Evolutionary conservation across 768 basidiomycete species (phyloP).

Genomic region (Serendipita sp.): DNA sequence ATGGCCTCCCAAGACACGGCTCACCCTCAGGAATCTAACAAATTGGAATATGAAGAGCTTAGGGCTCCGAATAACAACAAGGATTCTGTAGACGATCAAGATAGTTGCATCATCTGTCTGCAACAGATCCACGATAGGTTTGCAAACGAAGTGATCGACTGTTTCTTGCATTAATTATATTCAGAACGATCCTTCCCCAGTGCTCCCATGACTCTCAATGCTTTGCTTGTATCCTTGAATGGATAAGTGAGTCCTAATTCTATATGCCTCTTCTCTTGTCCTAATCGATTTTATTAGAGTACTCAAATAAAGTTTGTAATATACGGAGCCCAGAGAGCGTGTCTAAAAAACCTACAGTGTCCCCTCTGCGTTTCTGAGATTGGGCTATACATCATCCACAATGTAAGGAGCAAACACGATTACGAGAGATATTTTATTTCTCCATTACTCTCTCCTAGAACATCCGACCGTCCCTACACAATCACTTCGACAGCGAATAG

Average conservation of each 20-base stretch:
- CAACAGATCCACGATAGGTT: slow-evolving; percentile 46
- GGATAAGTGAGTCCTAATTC: slow-evolving; percentile 50
- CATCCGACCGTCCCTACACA: neutral
- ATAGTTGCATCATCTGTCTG: slow-evolving; percentile 76
- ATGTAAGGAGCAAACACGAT: slow-evolving; percentile 59
- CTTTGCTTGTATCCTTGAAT: slow-evolving; percentile 75
- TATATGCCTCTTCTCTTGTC: neutral
- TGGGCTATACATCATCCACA: slow-evolving; percentile 59
- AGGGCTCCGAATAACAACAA: neutral
- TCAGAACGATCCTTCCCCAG: slow-evolving; percentile 55
- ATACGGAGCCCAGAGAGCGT: neutral
- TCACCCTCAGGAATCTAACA: neutral
- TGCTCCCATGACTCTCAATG: slow-evolving; percentile 84
- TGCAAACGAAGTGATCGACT: neutral
- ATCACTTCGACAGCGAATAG: neutral
- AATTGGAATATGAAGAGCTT: neutral
- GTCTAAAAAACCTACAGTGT: slow-evolving; percentile 6
- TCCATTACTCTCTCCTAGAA: slow-evolving; percentile 31
- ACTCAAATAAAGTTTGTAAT: slow-evolving; percentile 14
- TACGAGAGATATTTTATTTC: slow-evolving; percentile 66
- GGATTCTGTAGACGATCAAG: slow-evolving; percentile 21
- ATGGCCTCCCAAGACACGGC: neutral
- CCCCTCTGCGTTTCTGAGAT: slow-evolving; percentile 14
- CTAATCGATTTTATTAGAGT: slow-evolving; percentile 10
- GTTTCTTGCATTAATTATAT: neutral